These are phyloP conservation scores for Inga laurina DNA, from an alignment of 306 rosid genomes.

Conservation along the genomic window DNA sequence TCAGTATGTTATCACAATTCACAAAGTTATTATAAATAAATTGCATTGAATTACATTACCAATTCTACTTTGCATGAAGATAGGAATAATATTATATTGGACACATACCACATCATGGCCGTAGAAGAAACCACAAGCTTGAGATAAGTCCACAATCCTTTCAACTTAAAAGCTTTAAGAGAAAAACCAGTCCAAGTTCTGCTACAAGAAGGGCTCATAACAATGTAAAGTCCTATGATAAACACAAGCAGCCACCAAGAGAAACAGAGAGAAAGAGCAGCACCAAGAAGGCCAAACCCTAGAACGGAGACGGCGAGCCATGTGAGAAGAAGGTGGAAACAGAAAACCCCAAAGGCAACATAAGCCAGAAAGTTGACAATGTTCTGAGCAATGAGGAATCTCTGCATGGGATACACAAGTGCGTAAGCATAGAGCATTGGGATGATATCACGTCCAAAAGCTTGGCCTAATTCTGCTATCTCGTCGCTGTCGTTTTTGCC, in stretches of 20 bases:
- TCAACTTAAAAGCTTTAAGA: constrained; percentile 39
- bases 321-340: constrained; percentile 47
- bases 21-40: too few relatives aligned
- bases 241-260: constrained; percentile 66
- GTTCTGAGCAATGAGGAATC: constrained; percentile 62
- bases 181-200: constrained; percentile 64
- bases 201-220: constrained; percentile 51
- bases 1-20: neutral
- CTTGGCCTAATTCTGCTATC: neutral
- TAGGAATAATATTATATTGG: neutral
- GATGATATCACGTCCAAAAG: neutral
- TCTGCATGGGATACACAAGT: constrained; percentile 17
- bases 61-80: neutral
- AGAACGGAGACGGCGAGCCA: constrained; percentile 53
- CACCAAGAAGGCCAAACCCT: constrained; percentile 51
- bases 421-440: neutral
- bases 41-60: neutral
- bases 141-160: constrained; percentile 59
- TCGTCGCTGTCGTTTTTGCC: neutral
- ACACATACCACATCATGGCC: constrained; percentile 23
- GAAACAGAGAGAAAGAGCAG: constrained; percentile 48
- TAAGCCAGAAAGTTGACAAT: constrained; percentile 59
- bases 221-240: constrained; percentile 45
- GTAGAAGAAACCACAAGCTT: constrained; percentile 27
- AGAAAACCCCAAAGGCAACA: constrained; percentile 13